phyloP scores from a whole-genome alignment of 1,139 yeast genomes.

The Arxiozyma bovina region DNA sequence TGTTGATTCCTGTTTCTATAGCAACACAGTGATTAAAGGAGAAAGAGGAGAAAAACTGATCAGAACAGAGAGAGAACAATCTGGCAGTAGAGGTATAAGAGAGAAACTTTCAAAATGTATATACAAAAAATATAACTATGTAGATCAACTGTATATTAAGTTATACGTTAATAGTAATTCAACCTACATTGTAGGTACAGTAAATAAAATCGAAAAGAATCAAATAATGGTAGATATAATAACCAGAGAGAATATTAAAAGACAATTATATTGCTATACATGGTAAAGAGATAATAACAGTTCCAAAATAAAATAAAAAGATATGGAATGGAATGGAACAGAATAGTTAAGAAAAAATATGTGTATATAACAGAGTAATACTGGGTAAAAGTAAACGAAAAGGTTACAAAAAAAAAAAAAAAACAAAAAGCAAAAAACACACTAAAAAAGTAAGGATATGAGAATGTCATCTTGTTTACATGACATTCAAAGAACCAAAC shows the following conservation, averaged over 20 bases:
- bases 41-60: too few species aligned
- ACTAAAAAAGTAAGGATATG: not conserved
- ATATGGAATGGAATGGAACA: not conserved
- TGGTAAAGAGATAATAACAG: not conserved
- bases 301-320: not conserved
- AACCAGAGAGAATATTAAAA: not conserved
- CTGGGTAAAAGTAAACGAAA: not conserved
- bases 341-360: not conserved
- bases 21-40: too few species aligned
- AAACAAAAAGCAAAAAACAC: too few species aligned
- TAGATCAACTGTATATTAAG: too few species aligned
- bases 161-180: not conserved
- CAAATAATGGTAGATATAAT: too few species aligned
- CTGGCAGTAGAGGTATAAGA: too few species aligned
- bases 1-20: too few species aligned
- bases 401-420: not conserved
- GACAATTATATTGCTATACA: not conserved
- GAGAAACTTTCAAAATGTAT: too few species aligned
- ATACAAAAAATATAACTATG: too few species aligned
- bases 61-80: too few species aligned
- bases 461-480: conserved; percentile 42
- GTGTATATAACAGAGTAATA: not conserved
- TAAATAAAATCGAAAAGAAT: too few species aligned
- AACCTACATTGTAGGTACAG: not conserved
- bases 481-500: conserved; percentile 91